phyloP scores from a whole-genome alignment of 768 basidiomycete species.

The Lentinus brumalis region DNA sequence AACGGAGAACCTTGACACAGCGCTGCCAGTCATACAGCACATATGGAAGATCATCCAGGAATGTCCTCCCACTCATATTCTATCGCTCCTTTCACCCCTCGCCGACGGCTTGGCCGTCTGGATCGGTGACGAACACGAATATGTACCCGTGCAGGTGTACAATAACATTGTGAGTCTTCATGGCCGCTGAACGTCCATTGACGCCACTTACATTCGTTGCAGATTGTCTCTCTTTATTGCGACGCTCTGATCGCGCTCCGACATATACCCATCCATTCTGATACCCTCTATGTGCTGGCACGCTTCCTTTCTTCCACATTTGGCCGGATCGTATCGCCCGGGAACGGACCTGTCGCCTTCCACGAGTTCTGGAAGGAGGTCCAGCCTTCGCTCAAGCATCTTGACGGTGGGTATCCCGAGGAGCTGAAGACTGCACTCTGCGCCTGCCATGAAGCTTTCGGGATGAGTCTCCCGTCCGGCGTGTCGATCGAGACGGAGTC shows the following conservation, averaged over 20 bases:
- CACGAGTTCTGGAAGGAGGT: constrained; percentile 59
- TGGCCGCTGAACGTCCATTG: no score
- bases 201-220: neutral
- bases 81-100: constrained; percentile 29
- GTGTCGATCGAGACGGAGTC: constrained; percentile 35
- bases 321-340: constrained; percentile 45
- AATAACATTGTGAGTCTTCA: constrained; percentile 45
- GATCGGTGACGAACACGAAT: constrained; percentile 50
- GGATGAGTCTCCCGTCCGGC: constrained; percentile 46
- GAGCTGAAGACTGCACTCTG: constrained; percentile 46
- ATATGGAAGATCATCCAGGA: neutral
- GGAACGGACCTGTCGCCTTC: constrained; percentile 55
- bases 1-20: neutral
- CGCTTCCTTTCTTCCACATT: constrained; percentile 56
- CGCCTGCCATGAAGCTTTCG: constrained; percentile 49
- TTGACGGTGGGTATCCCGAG: constrained; percentile 37
- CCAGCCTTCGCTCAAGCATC: constrained; percentile 1
- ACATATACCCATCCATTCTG: constrained; percentile 39
- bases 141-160: constrained; percentile 47
- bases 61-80: constrained; percentile 3
- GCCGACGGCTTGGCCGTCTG: constrained; percentile 47
- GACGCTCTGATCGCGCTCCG: constrained; percentile 43
- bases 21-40: neutral
- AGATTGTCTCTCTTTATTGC: constrained; percentile 43
- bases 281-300: constrained; percentile 43